A percentile compares a stretch with the other conserved stretches of the same genome.
phyloP scores from a whole-genome alignment of 1,284 basidiomycete species.

The Erythrobasidium hasegawianum region DNA sequence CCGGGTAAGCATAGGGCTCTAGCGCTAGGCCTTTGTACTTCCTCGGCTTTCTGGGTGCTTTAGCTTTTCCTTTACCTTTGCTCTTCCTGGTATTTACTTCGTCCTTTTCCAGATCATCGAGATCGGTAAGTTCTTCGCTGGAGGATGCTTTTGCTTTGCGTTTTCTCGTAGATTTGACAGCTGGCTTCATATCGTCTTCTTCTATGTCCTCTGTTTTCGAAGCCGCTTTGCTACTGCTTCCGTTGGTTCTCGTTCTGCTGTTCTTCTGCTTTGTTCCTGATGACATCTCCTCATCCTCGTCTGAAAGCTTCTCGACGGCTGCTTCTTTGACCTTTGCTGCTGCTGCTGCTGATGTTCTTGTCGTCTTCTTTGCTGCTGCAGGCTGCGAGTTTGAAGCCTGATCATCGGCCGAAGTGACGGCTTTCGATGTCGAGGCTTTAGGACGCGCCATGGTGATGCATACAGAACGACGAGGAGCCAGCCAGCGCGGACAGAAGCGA shows the following conservation, averaged over 20 bases:
- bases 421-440: too few relatives aligned
- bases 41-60: slow-evolving; percentile 10
- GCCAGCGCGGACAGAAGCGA: too few relatives aligned
- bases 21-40: slow-evolving; percentile 7
- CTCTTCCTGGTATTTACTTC: neutral
- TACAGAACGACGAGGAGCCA: too few relatives aligned
- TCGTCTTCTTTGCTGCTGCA: too few relatives aligned
- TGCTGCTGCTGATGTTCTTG: too few relatives aligned
- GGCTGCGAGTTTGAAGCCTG: too few relatives aligned
- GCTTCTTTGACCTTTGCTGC: too few relatives aligned
- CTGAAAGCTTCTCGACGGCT: too few relatives aligned
- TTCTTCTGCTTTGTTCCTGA: neutral
- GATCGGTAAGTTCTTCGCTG: slow-evolving; percentile 22
- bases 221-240: neutral
- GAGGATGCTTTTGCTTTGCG: neutral
- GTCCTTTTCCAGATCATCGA: slow-evolving; percentile 21
- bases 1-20: slow-evolving; percentile 9
- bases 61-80: slow-evolving; percentile 9
- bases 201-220: neutral
- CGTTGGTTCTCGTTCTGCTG: neutral
- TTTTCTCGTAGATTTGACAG: neutral
- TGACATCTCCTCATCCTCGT: too few relatives aligned
- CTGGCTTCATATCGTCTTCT: neutral
- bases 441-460: too few relatives aligned
- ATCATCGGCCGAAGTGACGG: too few relatives aligned